Percentiles rank a stretch among this genome's conserved stretches.
These are phyloP conservation scores for Neoboletus brunneissimus DNA, from an alignment of 768 basidiomycete species.

Conservation along the genomic window DNA sequence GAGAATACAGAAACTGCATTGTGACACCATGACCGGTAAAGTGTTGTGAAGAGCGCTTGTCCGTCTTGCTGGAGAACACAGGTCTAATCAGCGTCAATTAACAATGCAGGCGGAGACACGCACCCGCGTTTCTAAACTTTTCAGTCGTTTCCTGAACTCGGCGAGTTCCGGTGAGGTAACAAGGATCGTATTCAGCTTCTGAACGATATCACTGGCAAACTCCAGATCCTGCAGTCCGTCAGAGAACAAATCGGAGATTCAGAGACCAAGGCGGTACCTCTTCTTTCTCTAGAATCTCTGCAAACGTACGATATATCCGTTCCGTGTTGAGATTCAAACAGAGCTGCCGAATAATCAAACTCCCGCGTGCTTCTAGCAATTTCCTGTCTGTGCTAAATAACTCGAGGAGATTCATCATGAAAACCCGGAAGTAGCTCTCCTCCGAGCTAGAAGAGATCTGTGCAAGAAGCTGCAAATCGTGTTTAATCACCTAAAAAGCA, in stretches of 20 bases:
- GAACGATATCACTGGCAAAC: conserved; percentile 96
- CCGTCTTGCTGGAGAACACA: conserved; percentile 72
- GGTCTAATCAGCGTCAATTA: conserved; percentile 1
- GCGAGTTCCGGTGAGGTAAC: conserved; percentile 95
- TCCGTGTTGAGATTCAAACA: conserved; percentile 95
- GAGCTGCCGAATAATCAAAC: conserved; percentile 92
- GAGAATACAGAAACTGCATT: conserved; percentile 96
- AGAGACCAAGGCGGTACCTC: conserved; percentile 54
- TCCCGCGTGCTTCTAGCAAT: conserved; percentile 87
- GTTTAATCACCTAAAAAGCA: conserved; percentile 77
- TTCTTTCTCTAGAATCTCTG: conserved; percentile 97
- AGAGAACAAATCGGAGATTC: not conserved
- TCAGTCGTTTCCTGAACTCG: conserved; percentile 90
- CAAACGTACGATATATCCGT: conserved; percentile 91
- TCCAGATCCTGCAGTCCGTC: conserved; percentile 73
- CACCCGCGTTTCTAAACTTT: conserved; percentile 90
- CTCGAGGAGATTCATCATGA: conserved; percentile 93
- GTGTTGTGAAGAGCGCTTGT: conserved; percentile 87
- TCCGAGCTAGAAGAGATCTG: conserved; percentile 96
- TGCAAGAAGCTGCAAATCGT: conserved; percentile 91
- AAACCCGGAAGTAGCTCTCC: conserved; percentile 91
- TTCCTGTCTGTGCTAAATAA: conserved; percentile 93
- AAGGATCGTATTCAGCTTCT: conserved; percentile 94
- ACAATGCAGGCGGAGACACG: conserved; percentile 21
- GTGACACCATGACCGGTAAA: conserved; percentile 98